Evolutionary conservation across 257 asterid genomes (phyloP).

Genomic region (Asclepias syriaca): DNA sequence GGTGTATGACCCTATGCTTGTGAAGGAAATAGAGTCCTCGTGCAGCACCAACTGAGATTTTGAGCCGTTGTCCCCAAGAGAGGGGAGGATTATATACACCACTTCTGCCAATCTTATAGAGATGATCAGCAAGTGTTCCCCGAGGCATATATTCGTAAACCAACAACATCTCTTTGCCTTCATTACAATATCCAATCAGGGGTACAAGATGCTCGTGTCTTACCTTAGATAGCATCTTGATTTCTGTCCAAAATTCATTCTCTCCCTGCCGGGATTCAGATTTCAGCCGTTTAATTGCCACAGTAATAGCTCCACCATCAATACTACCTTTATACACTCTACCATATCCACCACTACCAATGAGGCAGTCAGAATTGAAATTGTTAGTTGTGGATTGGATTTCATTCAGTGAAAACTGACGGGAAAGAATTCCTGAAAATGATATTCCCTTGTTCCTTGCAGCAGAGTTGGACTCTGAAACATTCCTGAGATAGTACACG

Average conservation of each 20-base stretch:
- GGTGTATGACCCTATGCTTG: slow-evolving; percentile 54
- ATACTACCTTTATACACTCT: slow-evolving; percentile 55
- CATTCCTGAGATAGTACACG: slow-evolving; percentile 34
- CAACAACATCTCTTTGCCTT: slow-evolving; percentile 48
- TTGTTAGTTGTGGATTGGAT: slow-evolving; percentile 42
- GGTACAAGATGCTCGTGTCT: slow-evolving; percentile 58
- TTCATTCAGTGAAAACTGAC: slow-evolving; percentile 57
- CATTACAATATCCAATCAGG: slow-evolving; percentile 61
- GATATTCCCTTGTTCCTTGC: slow-evolving; percentile 25
- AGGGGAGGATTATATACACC: slow-evolving; percentile 34
- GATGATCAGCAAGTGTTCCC: slow-evolving; percentile 57
- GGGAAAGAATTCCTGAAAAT: slow-evolving; percentile 31
- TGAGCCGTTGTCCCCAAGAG: slow-evolving; percentile 58
- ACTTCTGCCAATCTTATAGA: slow-evolving; percentile 35
- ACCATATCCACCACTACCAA: slow-evolving; percentile 76
- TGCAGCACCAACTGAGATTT: slow-evolving; percentile 63
- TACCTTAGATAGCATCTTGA: slow-evolving; percentile 52
- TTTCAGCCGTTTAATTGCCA: slow-evolving; percentile 53
- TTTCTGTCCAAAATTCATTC: slow-evolving; percentile 53
- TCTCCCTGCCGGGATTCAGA: slow-evolving; percentile 53
- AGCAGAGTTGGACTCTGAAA: slow-evolving; percentile 29
- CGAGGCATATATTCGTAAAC: slow-evolving; percentile 51
- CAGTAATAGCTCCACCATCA: slow-evolving; percentile 37
- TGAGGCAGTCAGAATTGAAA: slow-evolving; percentile 38
- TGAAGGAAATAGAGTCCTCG: slow-evolving; percentile 66